These are phyloP conservation scores for Maudiozyma bulderi DNA, from an alignment of 805 yeast species.

Conservation along the genomic window DNA sequence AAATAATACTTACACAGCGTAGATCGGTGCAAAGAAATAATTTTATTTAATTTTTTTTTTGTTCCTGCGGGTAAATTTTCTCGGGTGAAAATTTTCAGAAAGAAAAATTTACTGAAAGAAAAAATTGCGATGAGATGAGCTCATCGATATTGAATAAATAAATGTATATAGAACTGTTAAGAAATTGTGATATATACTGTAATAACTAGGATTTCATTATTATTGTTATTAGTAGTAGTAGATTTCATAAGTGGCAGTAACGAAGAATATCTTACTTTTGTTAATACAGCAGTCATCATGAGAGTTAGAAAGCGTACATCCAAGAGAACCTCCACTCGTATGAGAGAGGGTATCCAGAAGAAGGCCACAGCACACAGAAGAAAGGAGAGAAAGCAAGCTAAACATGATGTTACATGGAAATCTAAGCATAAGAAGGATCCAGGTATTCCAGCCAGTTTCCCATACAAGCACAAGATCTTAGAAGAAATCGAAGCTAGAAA, in stretches of 20 bases:
- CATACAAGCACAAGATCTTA: slow-evolving; percentile 80
- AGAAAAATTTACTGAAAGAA: neutral
- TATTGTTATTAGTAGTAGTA: neutral
- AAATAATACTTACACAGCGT: too few relatives aligned
- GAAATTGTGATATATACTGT: slow-evolving; percentile 4
- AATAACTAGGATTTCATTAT: neutral
- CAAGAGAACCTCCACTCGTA: slow-evolving; percentile 82
- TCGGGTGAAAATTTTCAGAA: neutral
- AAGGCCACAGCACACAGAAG: slow-evolving; percentile 87
- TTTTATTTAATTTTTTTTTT: neutral
- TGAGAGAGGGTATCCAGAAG: slow-evolving; percentile 94
- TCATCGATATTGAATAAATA: neutral
- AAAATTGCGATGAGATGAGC: neutral
- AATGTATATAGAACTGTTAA: slow-evolving; percentile 1
- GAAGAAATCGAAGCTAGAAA: slow-evolving; percentile 59
- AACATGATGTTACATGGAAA: slow-evolving; percentile 91
- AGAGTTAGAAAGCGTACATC: slow-evolving; percentile 58
- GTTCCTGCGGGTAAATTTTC: neutral
- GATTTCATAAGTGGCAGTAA: too few relatives aligned
- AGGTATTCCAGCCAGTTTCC: slow-evolving; percentile 91
- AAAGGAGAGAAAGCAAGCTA: slow-evolving; percentile 71
- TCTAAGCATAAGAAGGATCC: slow-evolving; percentile 77
- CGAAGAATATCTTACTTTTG: too few relatives aligned
- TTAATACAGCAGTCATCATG: slow-evolving; percentile 18
- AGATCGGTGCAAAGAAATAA: too few relatives aligned